These are phyloP conservation scores for Quercus parvula DNA, from an alignment of 306 rosid genomes.

Conservation along the genomic window DNA sequence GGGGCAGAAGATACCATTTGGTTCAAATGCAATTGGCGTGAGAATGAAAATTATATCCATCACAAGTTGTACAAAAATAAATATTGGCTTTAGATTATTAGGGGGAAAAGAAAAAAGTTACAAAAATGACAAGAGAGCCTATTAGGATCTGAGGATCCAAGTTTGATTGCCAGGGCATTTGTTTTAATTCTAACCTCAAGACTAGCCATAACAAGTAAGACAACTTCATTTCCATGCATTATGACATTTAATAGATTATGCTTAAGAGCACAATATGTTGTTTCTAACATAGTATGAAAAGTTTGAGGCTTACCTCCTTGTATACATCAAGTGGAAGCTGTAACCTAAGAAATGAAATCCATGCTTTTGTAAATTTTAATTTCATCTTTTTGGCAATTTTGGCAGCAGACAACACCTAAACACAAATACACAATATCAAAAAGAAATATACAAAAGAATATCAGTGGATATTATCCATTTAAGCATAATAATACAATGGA, in stretches of 20 bases:
- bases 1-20: not conserved
- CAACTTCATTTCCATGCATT: not conserved
- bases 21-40: not conserved
- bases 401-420: conserved; percentile 53
- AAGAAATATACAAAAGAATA: not conserved
- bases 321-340: conserved; percentile 86
- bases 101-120: not conserved
- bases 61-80: not conserved
- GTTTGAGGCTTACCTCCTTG: conserved; percentile 70
- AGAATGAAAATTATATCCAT: not conserved
- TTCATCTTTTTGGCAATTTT: conserved; percentile 68
- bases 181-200: conserved; percentile 5
- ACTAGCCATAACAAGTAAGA: not conserved
- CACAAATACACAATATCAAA: conserved; percentile 23
- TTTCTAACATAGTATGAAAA: not conserved
- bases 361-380: conserved; percentile 83
- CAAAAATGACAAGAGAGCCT: not conserved
- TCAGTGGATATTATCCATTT: not conserved
- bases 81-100: not conserved
- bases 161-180: not conserved
- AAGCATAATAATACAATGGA: not conserved
- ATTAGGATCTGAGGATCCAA: not conserved
- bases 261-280: conserved; percentile 2
- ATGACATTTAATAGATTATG: conserved; percentile 1
- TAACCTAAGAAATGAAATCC: conserved; percentile 75